Conservation (phyloP, 1,284 basidiomycete genomes). For the Fistulinella cinereoalba region DNA sequence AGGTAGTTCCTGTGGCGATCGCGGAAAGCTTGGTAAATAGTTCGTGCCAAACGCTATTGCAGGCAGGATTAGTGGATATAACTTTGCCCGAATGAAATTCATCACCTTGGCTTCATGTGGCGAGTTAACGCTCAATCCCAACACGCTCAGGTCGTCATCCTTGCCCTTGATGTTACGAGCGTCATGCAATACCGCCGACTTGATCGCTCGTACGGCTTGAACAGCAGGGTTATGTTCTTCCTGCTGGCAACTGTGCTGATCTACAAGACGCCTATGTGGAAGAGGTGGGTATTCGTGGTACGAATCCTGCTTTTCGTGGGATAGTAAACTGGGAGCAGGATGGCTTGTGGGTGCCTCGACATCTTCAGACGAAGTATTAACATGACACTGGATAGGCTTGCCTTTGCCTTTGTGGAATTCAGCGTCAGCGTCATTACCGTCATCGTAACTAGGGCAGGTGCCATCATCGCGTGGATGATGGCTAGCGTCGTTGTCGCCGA, state of each 20-base stretch:
- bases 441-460: conserved; percentile 11
- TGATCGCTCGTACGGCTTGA: conserved; percentile 62
- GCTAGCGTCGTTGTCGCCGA: conserved; percentile 30
- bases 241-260: conserved; percentile 14
- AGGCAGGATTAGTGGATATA: not conserved
- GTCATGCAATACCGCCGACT: conserved; percentile 67
- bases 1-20: conserved; percentile 57
- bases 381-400: conserved; percentile 22
- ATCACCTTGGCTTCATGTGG: conserved; percentile 60
- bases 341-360: conserved; percentile 1
- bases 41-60: conserved; percentile 59
- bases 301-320: conserved; percentile 6
- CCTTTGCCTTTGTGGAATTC: conserved; percentile 32
- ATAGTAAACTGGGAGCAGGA: not conserved
- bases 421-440: conserved; percentile 18
- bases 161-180: conserved; percentile 65
- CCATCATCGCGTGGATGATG: conserved; percentile 10
- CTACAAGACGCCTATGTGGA: conserved; percentile 15
- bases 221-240: conserved; percentile 41
- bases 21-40: conserved; percentile 65
- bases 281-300: conserved; percentile 22
- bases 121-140: conserved; percentile 52
- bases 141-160: conserved; percentile 39
- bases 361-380: conserved; percentile 9
- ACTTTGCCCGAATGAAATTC: conserved; percentile 2